A percentile compares a stretch with the other conserved stretches of the same genome.
Evolutionary conservation across 306 rosid genomes (phyloP).

Genomic region (Myrica gale): DNA sequence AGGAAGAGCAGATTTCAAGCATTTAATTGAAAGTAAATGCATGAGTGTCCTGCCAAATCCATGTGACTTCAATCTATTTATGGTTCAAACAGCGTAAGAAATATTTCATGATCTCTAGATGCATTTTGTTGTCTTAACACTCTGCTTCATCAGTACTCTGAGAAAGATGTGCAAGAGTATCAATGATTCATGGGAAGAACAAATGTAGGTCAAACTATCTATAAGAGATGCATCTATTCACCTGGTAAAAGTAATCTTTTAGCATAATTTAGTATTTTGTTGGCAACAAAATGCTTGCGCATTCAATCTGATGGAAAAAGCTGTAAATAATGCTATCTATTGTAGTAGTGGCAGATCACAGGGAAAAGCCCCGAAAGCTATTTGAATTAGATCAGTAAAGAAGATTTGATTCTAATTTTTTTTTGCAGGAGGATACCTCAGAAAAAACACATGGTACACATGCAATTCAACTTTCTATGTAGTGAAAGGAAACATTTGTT

Average conservation of each 20-base stretch:
- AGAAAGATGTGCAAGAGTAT: background rate
- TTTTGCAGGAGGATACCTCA: background rate
- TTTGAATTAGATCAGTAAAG: background rate
- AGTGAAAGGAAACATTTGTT: background rate
- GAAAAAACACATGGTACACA: background rate
- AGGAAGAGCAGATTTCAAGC: constrained; percentile 77
- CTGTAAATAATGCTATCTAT: background rate
- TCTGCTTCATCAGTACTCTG: background rate
- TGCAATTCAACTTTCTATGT: background rate
- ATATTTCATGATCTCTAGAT: background rate
- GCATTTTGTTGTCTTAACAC: constrained; percentile 4
- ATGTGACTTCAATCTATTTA: constrained; percentile 75
- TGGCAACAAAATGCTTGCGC: background rate
- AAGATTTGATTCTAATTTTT: background rate
- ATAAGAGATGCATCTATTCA: background rate
- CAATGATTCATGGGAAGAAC: background rate
- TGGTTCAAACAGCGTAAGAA: constrained; percentile 82
- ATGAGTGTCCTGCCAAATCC: constrained; percentile 80
- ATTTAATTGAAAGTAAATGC: constrained; percentile 94
- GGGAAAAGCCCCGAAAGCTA: no score
- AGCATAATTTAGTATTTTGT: background rate
- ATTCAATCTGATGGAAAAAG: background rate
- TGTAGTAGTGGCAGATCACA: no score
- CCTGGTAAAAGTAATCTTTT: background rate
- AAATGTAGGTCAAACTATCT: background rate